Base-by-base conservation (phyloP, 2,329 filamentous ascomycete genomes). In the Talaromyces marneffei region DNA sequence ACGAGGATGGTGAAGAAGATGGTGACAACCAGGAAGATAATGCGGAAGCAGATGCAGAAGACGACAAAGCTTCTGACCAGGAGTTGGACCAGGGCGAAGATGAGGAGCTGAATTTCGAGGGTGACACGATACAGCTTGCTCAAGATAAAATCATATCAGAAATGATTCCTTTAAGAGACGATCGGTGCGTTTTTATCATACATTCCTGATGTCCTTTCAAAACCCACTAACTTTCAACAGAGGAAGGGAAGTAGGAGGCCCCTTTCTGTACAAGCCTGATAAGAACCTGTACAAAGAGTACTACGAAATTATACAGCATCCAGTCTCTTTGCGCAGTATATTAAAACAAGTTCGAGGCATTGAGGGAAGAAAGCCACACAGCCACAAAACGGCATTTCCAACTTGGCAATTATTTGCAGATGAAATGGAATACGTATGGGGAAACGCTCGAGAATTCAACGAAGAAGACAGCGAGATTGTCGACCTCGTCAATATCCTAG, bases 381-480 rank as follows among this genome's bases (percentile, higher is more conserved):
- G 82, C 2, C 79, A 77, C 10, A 72, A 76, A 27, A 88, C 87
- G 54, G 86, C 91, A 53, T 91, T 92, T 75, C 92, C 91, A 72
- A 89, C 80, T 56, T 97, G 92, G 92, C 83, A 86, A 61, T 83
- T 86, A 0, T 91, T 96, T 66, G 91, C 91, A 72, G 87, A 92
- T 59, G 89, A 90, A 69, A 82, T 90, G 12, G 89, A 87, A 68
- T 82, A 90, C 57, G 86, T 97, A 46, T 97, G 92, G 92, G 83
- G 83, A 54, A 97, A 97, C 74, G 91, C 92, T 0, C 89, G 87
- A 69, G 88, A 88, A 62, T 97, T 93, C 79, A 97, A 97, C 67
- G 91, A 96, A 73, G 92, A 96, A 70, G 90, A 88, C 3, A 96
- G 92, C 69, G 88, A 91, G 16, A 92, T 96, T 57, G 91, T 87